phyloP scores from a whole-genome alignment of 176 grass and related monocot genomes.

The Triticum turgidum region DNA sequence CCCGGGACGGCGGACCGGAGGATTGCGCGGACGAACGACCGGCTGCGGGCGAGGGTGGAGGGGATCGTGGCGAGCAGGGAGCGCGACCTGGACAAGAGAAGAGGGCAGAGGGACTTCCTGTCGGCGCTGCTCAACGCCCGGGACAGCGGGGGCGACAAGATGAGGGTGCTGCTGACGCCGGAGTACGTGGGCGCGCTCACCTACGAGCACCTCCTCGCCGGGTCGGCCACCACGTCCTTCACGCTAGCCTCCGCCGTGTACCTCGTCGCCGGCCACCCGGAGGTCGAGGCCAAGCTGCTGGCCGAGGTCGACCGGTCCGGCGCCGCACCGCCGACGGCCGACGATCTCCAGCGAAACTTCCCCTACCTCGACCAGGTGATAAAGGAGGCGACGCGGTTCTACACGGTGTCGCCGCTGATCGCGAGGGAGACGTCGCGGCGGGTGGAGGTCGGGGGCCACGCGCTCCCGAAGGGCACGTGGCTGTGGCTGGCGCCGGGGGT shows the following conservation, averaged over 20 bases:
- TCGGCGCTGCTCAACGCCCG: slow-evolving; percentile 63
- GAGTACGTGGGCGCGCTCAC: slow-evolving; percentile 73
- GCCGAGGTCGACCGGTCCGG: slow-evolving; percentile 52
- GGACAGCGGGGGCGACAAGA: slow-evolving; percentile 29
- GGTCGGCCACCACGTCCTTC: slow-evolving; percentile 69
- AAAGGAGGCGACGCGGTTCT: slow-evolving; percentile 75
- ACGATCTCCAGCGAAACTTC: slow-evolving; percentile 53
- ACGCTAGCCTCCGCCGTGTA: slow-evolving; percentile 67
- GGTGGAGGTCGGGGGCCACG: slow-evolving; percentile 55
- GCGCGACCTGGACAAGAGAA: background rate
- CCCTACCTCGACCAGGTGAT: slow-evolving; percentile 78
- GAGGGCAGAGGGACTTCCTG: slow-evolving; percentile 54
- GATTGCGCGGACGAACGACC: slow-evolving; percentile 49
- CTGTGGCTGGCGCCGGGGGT: slow-evolving; percentile 81
- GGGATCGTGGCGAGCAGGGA: slow-evolving; percentile 47
- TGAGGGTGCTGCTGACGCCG: slow-evolving; percentile 59
- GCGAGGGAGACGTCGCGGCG: slow-evolving; percentile 59
- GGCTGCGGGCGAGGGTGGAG: slow-evolving; percentile 49
- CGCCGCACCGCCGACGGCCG: slow-evolving; percentile 42
- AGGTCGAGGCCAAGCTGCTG: slow-evolving; percentile 66
- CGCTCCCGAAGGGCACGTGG: slow-evolving; percentile 71
- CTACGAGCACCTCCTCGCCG: slow-evolving; percentile 88
- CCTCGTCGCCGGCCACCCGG: slow-evolving; percentile 62
- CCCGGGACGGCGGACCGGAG: slow-evolving; percentile 56
- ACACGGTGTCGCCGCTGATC: slow-evolving; percentile 66